Percentiles rank a stretch among this genome's conserved stretches.
These are phyloP conservation scores for Protomyces pachydermus DNA, from an alignment of 1,139 yeast species.

Conservation along the genomic window DNA sequence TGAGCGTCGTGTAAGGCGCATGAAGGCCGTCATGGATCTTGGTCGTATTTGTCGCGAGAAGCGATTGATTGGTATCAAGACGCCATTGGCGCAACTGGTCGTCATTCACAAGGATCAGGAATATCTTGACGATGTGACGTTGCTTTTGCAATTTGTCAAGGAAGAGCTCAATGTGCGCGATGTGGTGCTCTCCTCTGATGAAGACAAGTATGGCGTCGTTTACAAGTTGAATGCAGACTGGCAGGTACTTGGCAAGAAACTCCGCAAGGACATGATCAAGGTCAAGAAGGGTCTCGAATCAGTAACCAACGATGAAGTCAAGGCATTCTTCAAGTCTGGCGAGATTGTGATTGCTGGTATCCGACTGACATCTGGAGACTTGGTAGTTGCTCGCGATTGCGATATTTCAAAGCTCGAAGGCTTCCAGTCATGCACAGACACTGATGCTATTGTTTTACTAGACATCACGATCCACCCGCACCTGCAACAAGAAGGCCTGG, in stretches of 20 bases:
- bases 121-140: slow-evolving; percentile 72
- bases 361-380: slow-evolving; percentile 76
- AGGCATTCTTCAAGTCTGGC: slow-evolving; percentile 66
- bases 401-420: slow-evolving; percentile 41
- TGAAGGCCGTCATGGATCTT: slow-evolving; percentile 94
- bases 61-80: slow-evolving; percentile 86
- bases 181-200: slow-evolving; percentile 81
- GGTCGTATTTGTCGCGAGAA: slow-evolving; percentile 97
- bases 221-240: slow-evolving; percentile 96
- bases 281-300: slow-evolving; percentile 90
- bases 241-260: slow-evolving; percentile 96
- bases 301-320: slow-evolving; percentile 76
- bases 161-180: slow-evolving; percentile 94
- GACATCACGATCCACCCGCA: slow-evolving; percentile 86
- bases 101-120: slow-evolving; percentile 73
- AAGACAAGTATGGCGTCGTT: slow-evolving; percentile 82
- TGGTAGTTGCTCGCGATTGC: slow-evolving; percentile 83
- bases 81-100: slow-evolving; percentile 84
- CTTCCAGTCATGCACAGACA: slow-evolving; percentile 48
- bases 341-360: slow-evolving; percentile 83
- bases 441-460: slow-evolving; percentile 80
- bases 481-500: slow-evolving; percentile 86
- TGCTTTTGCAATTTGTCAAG: slow-evolving; percentile 68
- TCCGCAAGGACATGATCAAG: slow-evolving; percentile 86
- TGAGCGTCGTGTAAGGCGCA: slow-evolving; percentile 71